Evolutionary conservation across 2,329 filamentous ascomycete genomes (phyloP).

Genomic region (Tolypocladium tropicale): DNA sequence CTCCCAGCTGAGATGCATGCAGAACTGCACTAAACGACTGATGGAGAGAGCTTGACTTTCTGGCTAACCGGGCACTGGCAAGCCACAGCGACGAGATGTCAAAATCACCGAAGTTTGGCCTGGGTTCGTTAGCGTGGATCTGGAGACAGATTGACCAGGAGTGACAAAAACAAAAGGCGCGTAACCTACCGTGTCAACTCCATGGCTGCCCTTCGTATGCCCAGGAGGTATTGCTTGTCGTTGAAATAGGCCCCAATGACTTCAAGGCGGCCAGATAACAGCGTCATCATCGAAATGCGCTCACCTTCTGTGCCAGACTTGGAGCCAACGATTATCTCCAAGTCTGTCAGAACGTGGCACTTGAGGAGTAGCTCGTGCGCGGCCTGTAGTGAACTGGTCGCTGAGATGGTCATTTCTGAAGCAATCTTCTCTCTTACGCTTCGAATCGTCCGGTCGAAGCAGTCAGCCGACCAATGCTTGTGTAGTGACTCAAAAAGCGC

Average conservation of each 20-base stretch:
- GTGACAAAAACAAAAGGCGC: background rate
- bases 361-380: slow-evolving; percentile 80
- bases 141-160: background rate
- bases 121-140: slow-evolving; percentile 11
- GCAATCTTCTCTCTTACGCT: slow-evolving; percentile 61
- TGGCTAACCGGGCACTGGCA: slow-evolving; percentile 70
- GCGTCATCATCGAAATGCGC: slow-evolving; percentile 18
- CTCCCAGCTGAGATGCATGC: slow-evolving; percentile 74
- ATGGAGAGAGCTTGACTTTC: slow-evolving; percentile 73
- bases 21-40: slow-evolving; percentile 92
- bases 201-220: slow-evolving; percentile 80
- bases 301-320: slow-evolving; percentile 31
- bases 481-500: slow-evolving; percentile 44
- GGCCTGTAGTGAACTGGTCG: slow-evolving; percentile 70
- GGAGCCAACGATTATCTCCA: slow-evolving; percentile 61
- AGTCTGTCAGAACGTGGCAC: slow-evolving; percentile 77
- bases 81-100: slow-evolving; percentile 83
- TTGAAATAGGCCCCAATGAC: slow-evolving; percentile 79
- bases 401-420: slow-evolving; percentile 62
- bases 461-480: slow-evolving; percentile 38
- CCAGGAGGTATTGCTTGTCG: slow-evolving; percentile 90
- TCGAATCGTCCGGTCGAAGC: slow-evolving; percentile 48
- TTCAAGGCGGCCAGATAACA: slow-evolving; percentile 68
- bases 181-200: slow-evolving; percentile 54
- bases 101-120: slow-evolving; percentile 51